Percentiles rank a stretch among this genome's conserved stretches.
Conservation (phyloP, 208 protist species). For the Jaenimonas drosophilae region DNA sequence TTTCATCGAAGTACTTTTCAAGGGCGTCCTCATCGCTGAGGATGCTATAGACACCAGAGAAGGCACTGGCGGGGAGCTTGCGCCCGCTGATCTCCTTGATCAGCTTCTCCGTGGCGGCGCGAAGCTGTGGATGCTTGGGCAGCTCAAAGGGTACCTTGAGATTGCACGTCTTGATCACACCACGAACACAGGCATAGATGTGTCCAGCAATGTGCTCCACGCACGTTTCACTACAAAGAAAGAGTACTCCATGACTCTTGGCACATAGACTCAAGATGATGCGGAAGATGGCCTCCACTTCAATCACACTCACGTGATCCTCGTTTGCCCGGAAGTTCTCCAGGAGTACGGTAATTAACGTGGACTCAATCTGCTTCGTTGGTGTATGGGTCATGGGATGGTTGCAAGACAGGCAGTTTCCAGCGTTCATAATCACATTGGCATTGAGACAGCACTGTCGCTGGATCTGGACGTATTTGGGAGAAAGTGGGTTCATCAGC, state of each 20-base stretch:
- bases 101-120: slow-evolving; percentile 10
- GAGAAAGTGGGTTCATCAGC: slow-evolving; percentile 39
- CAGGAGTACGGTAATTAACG: slow-evolving; percentile 17
- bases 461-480: slow-evolving; percentile 59
- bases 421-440: slow-evolving; percentile 11
- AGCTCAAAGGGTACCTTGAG: slow-evolving; percentile 12
- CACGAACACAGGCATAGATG: slow-evolving; percentile 24
- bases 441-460: slow-evolving; percentile 57
- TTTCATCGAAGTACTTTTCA: slow-evolving; percentile 1
- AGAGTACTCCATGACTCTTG: slow-evolving; percentile 39
- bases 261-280: slow-evolving; percentile 36
- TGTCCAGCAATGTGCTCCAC: slow-evolving; percentile 26
- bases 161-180: slow-evolving; percentile 22
- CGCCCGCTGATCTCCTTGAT: slow-evolving; percentile 7
- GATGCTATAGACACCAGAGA: not conserved
- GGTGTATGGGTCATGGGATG: slow-evolving; percentile 10
- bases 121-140: slow-evolving; percentile 13
- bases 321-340: slow-evolving; percentile 9
- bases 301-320: slow-evolving; percentile 16
- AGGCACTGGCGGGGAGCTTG: slow-evolving; percentile 1
- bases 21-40: not conserved
- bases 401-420: slow-evolving; percentile 42
- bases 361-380: slow-evolving; percentile 9
- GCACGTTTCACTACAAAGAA: slow-evolving; percentile 50
- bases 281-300: slow-evolving; percentile 37